These are phyloP conservation scores for Salix brachista DNA, from an alignment of 345 rosid genomes.

Conservation along the genomic window DNA sequence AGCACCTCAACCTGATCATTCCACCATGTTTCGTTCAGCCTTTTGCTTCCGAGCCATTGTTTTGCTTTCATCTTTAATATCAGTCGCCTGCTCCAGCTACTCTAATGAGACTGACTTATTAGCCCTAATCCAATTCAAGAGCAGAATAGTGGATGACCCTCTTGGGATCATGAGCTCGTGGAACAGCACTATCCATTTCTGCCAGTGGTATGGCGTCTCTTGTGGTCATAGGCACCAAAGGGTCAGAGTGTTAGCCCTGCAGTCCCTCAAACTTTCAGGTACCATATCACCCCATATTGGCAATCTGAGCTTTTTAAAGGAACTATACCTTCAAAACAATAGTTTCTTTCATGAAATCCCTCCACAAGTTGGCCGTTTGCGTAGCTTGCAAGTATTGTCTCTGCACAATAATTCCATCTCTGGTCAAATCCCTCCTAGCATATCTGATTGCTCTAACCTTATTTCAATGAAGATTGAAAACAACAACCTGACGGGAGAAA, in stretches of 20 bases:
- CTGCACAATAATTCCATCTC: constrained; percentile 1
- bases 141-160: background rate
- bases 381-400: background rate
- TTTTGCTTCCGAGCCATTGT: too few relatives aligned
- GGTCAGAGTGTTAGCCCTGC: background rate
- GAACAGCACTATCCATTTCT: background rate
- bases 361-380: background rate
- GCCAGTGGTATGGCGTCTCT: background rate
- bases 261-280: background rate
- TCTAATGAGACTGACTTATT: too few relatives aligned
- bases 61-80: too few relatives aligned
- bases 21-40: too few relatives aligned
- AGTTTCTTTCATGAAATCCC: constrained; percentile 2
- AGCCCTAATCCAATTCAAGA: background rate
- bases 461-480: background rate
- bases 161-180: background rate
- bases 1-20: too few relatives aligned
- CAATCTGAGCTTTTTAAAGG: constrained; percentile 5
- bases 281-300: constrained; percentile 3
- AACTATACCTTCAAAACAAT: background rate
- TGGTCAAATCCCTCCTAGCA: constrained; percentile 6
- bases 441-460: constrained; percentile 5
- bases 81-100: too few relatives aligned
- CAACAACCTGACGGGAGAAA: background rate
- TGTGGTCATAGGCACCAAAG: background rate